Conservation (phyloP, 2,329 filamentous ascomycete species). For the Talaromyces rugulosus region DNA sequence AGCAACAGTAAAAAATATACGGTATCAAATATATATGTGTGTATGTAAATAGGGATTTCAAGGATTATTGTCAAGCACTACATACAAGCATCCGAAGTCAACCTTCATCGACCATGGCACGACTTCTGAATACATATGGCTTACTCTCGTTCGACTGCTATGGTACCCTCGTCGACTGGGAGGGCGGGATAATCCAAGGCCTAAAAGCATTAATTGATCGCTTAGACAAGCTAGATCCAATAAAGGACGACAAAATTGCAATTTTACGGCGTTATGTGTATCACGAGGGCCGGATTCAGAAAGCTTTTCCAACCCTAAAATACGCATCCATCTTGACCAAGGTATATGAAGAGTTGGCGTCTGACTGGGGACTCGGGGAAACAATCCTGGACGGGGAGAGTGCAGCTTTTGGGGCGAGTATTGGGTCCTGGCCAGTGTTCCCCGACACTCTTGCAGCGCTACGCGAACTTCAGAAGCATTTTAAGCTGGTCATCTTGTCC, state of each 20-base stretch:
- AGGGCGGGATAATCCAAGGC: slow-evolving; percentile 3
- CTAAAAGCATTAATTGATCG: slow-evolving; percentile 4
- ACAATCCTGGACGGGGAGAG: background rate
- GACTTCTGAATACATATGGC: slow-evolving; percentile 2
- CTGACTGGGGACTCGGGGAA: slow-evolving; percentile 4
- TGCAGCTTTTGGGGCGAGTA: slow-evolving; percentile 7
- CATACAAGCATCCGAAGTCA: background rate
- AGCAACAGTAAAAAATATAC: background rate
- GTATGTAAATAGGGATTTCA: too few species aligned
- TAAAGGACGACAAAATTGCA: slow-evolving; percentile 3
- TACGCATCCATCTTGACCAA: slow-evolving; percentile 7
- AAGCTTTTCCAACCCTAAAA: slow-evolving; percentile 6
- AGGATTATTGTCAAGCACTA: background rate
- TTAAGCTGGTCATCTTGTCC: slow-evolving; percentile 7
- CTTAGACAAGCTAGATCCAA: slow-evolving; percentile 2
- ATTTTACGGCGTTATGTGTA: slow-evolving; percentile 3
- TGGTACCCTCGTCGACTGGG: slow-evolving; percentile 7
- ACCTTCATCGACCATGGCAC: background rate
- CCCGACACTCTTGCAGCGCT: slow-evolving; percentile 8
- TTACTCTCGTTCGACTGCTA: slow-evolving; percentile 10
- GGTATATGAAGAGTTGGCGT: slow-evolving; percentile 5
- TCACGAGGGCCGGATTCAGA: slow-evolving; percentile 3
- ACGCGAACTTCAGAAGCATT: slow-evolving; percentile 3
- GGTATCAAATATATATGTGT: too few species aligned
- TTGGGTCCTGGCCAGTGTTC: slow-evolving; percentile 4